Base-by-base conservation (phyloP, 2,329 filamentous ascomycete genomes). In the Penicillium thymicola region DNA sequence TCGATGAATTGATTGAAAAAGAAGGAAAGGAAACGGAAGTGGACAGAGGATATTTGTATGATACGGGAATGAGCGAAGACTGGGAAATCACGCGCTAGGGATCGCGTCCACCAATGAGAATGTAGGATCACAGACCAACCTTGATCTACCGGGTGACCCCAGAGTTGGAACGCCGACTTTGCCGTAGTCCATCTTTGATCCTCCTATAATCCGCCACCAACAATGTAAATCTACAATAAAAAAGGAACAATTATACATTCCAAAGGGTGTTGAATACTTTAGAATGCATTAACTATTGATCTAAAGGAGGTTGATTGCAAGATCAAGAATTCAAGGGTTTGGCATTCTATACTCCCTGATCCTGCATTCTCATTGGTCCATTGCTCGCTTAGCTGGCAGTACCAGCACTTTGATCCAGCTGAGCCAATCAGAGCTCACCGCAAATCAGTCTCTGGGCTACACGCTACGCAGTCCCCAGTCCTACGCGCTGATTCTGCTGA, bases 11-110 rank as follows among this genome's bases (percentile, higher is more conserved):
- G 61, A 64, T 70, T 61, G 61, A 64, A 65, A 61, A 59, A 63
- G 52, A 53, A 51, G 54, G 37, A 58, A 51, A 58, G 37, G 60
- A 63, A 61, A 62, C 57, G 59, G 58, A 62, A 60, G 62, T 68
- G 67, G 65, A 63, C 64, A 67, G 62, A 65, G 59, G 68, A 70
- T 75, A 76, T 76, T 76, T 76, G 71, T 75, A 76, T 70, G 67
- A 66, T 58, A 60, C 55, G 62, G 46, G 59, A 55, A 57, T 65
- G 61, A 66, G 69, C 62, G 68, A 67, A 61, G 61, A 54, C 44
- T 42, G 61, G 61, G 66, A 67, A 72, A 75, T 75, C 72, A 76
- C 72, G 60, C 72, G 66, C 72, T 70, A 72, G 60, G 52, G 21
- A 37, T 54, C 10, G 44, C 59, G 67, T 68, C 65, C 51, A 59